Base-by-base conservation (phyloP, 805 yeast species). In the Ogataea sp. region DNA sequence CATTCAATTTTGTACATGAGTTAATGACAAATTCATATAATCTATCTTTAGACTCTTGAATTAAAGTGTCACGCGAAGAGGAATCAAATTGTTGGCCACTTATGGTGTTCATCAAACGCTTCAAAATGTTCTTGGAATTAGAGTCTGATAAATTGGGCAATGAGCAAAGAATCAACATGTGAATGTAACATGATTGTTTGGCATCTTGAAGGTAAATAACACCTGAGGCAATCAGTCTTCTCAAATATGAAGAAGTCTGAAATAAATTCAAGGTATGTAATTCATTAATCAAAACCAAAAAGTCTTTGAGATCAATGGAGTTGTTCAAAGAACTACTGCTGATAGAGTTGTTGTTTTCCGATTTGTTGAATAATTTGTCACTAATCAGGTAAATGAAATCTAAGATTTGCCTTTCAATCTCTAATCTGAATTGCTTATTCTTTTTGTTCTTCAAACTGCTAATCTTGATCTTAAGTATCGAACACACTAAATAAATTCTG, bases 191-290 rank as follows among this genome's bases (percentile, higher is more conserved):
- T 37, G 80, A 80, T 21, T 61, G 56, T 7, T 67, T 67, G 16
- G 75, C 73, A 7, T 74, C 68, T 3, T 67, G 61, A 11, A 77
- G 58, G 57, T 83, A 86, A 34, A 89, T 74, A 1, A 87, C 67
- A 4, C 97, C 98, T 1, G 93, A 79, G 9, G 96, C 86, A 34
- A 90, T 88, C 28, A 89, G 63, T 48, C 80, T 76, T 50, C 97
- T 66, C 41, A 89, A 67, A 51, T 90, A 90, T 1, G 83, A 71
- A 1, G 83, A 76, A 14, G 79, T 65, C 2, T 74, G 59, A 20
- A 83, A 67, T 20, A 82, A 56, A 34, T 70, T 71, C 39, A 68
- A 47, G 8, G 60, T 46, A 36, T 68, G 67, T 3, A 80, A 56
- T 53, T 75, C 80, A 39, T 69, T 66, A 15, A 81, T 64, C 25